Evolutionary conservation across 2,329 filamentous ascomycete genomes (phyloP).

Genomic region (Metarhizium robertsii): DNA sequence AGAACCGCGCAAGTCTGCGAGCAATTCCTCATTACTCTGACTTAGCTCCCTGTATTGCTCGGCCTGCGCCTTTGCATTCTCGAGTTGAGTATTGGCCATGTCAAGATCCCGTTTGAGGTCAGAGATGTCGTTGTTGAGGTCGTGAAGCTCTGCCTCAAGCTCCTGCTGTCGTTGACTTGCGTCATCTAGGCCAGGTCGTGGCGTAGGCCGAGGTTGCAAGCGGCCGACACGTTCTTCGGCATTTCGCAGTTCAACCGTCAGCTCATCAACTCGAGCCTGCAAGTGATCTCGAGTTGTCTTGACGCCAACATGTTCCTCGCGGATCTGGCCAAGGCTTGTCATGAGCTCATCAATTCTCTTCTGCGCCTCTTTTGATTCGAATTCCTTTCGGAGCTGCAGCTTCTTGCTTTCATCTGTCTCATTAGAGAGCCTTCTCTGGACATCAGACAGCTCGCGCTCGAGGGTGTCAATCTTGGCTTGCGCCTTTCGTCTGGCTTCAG

Average conservation of each 20-base stretch:
- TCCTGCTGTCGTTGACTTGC: slow-evolving; percentile 37
- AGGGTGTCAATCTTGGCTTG: slow-evolving; percentile 70
- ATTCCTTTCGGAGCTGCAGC: slow-evolving; percentile 74
- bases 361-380: slow-evolving; percentile 77
- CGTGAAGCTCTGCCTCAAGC: slow-evolving; percentile 58
- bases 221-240: slow-evolving; percentile 81
- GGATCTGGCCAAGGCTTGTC: slow-evolving; percentile 64
- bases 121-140: slow-evolving; percentile 72
- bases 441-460: slow-evolving; percentile 67
- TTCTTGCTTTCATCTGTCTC: slow-evolving; percentile 83
- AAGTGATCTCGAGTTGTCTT: slow-evolving; percentile 88
- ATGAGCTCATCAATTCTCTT: slow-evolving; percentile 90
- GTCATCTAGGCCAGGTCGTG: slow-evolving; percentile 41
- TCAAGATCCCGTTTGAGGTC: slow-evolving; percentile 85
- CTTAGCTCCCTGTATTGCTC: slow-evolving; percentile 87
- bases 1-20: slow-evolving; percentile 68
- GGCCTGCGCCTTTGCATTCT: slow-evolving; percentile 69
- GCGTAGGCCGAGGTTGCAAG: slow-evolving; percentile 69
- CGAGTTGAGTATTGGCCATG: slow-evolving; percentile 67
- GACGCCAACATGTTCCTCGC: slow-evolving; percentile 76
- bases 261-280: slow-evolving; percentile 78
- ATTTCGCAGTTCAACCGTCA: slow-evolving; percentile 78
- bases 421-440: slow-evolving; percentile 74
- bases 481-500: slow-evolving; percentile 70
- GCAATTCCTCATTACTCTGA: slow-evolving; percentile 76